Base-by-base conservation (phyloP, 306 rosid species). In the Gillenia trifoliata region DNA sequence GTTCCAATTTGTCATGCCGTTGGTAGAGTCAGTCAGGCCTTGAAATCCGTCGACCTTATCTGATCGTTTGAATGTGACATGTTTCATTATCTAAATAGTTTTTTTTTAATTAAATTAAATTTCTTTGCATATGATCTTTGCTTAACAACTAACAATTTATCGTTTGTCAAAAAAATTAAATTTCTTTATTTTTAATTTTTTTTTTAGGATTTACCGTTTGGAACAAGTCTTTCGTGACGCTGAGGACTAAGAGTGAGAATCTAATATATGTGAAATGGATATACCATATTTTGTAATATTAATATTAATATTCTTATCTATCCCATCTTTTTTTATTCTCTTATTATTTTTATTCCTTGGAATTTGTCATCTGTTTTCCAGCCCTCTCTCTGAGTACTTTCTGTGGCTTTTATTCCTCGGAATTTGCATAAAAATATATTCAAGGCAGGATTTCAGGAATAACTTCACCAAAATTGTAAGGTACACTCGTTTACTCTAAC, bases 1-100 rank as follows among this genome's bases (percentile, higher is more conserved):
- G 64, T 71, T 71, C 66, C 60, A 50, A 54, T 70, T 57, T 59
- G 64, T 33, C 41, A n/a, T 70, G 3, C 54, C 13, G 29, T 17
- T 57, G 68, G 45, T 71, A 43, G 10, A 52, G 30, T 70, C 22
- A 7, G 45, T 70, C 22, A 11, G 49, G 75, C 75, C 11, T 6
- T 57, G 11, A 38, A 4, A 22, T 22, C 1, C 23, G 41, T 20
- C 36, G 0, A 10, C 41, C 57, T 19, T 26, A 72, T 72, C 76
- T 60, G 11, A 41, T 57, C 76, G 5, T 12, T 55, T 1, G 29
- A 55, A 22, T 10, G 16, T 2, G 61, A 22, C 16, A 5, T 50
- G 5, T 50, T 16, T 19, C 20, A 6, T 19, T 50, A 38, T 38
- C 41, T 19, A 19, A 16, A 7, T 17, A 7, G 0, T 3, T 2